These are phyloP conservation scores for Chalciporus sphaerocephalus DNA, from an alignment of 768 basidiomycete genomes.

Conservation along the genomic window DNA sequence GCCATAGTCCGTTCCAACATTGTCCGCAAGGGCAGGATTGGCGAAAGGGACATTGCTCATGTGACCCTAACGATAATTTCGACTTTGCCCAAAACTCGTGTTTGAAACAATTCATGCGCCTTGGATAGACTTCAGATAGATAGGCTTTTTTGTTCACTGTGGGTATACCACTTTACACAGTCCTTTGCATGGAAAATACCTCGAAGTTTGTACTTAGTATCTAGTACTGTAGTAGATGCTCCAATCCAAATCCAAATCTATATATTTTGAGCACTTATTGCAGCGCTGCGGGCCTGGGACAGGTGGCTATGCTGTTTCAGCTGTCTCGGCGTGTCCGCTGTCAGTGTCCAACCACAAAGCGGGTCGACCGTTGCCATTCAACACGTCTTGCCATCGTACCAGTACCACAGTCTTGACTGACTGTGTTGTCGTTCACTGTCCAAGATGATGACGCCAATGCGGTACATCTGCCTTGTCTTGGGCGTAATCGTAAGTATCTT, in stretches of 20 bases:
- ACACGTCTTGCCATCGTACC: no score
- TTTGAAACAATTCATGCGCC: conserved; percentile 26
- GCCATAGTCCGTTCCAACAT: conserved; percentile 92
- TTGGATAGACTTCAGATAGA: conserved; percentile 13
- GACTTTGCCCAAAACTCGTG: conserved; percentile 35
- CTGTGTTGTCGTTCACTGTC: conserved; percentile 5
- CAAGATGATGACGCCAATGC: conserved; percentile 57
- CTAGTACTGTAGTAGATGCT: no score
- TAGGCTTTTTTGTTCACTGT: not conserved
- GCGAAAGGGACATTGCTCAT: conserved; percentile 81
- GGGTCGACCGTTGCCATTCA: no score
- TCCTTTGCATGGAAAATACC: not conserved
- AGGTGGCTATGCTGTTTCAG: no score
- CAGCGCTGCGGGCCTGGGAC: no score
- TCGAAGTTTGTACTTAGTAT: no score
- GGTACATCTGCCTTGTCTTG: conserved; percentile 49
- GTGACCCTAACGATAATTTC: conserved; percentile 68
- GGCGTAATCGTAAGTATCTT: conserved; percentile 41
- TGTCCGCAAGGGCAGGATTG: conserved; percentile 79
- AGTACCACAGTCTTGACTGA: conserved; percentile 5
- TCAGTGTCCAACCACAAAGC: not conserved
- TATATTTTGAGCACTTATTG: no score
- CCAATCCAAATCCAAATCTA: no score
- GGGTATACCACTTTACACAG: no score
- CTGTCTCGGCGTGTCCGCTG: conserved; percentile 2